Evolutionary conservation across 1,284 basidiomycete genomes (phyloP), one percentile per base, ranked within the genome.

Genomic region (Puccinia coronata): DNA sequence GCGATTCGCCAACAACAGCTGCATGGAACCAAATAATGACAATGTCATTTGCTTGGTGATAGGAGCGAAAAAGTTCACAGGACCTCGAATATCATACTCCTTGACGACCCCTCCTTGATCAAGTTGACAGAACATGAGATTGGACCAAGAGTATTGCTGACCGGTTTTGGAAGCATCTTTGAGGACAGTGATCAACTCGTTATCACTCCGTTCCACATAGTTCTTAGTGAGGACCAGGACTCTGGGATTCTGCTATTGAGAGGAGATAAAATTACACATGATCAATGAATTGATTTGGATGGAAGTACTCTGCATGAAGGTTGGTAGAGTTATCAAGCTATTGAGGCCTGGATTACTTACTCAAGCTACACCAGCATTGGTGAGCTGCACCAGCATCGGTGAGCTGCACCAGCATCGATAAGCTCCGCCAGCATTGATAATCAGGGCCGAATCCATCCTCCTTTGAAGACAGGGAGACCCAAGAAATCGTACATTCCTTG

Each of bases 81-180:
- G 78, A n/a, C 78, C 78, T 49, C 78, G 67, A 1, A 88, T 84
- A 65, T 85, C 85, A 87, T 98, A 96, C 87, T 92, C 92, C 82
- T 89, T 89, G 86, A 96, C 92, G 83, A 92, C 89, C 69, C 91
- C 90, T 85, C 93, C 94, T 83, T 99, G 89, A 82, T 97, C 93
- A 85, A 92, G 92, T 84, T 94, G 92, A 96, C 97, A 99, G 82
- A 93, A 92, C 88, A 98, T 95, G 82, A 99, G 90, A 88, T 99
- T 97, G 81, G 95, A 96, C 83, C 97, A 90, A 39, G 96, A 94
- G 92, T 94, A 99, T 87, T 90, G 92, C 97, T 97, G 99, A 25
- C 78, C 78, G 41, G 67, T 36, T 11, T 41, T 51, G 57, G 59
- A 65, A 36, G 59, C 69, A 57, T 61, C 51, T 61, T 80, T 57